Evolutionary conservation across 75 land plant genomes (phyloP), one percentile per base, ranked within the genome.

Genomic region (Selaginella tamariscina): DNA sequence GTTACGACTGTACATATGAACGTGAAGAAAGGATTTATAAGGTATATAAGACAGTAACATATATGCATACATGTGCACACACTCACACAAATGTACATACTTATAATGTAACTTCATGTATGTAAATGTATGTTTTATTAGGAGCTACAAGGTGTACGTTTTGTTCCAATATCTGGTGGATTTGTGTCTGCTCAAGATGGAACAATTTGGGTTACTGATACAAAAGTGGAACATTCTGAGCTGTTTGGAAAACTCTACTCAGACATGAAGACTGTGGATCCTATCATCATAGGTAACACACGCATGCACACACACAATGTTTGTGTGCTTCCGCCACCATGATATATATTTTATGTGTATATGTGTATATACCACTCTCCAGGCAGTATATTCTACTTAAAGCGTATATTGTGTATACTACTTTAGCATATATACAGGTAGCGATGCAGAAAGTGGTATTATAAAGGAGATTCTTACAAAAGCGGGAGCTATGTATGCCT

Each of bases 81-180:
- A n/a, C n/a, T n/a, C n/a, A n/a, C n/a, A n/a, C n/a, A n/a, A n/a
- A n/a, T n/a, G n/a, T n/a, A n/a, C n/a, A n/a, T n/a, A n/a, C n/a
- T n/a, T n/a, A n/a, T n/a, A n/a, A n/a, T n/a, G n/a, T n/a, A n/a
- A n/a, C n/a, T n/a, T n/a, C n/a, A n/a, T n/a, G n/a, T n/a, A n/a
- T n/a, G n/a, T n/a, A n/a, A n/a, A n/a, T n/a, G n/a, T n/a, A n/a
- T n/a, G n/a, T n/a, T n/a, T n/a, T n/a, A n/a, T 55, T 11, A 55
- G 26, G 70, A 54, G 21, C 24, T 70, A 22, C 27, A 30, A 56
- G 31, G 66, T 32, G 32, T 87, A 55, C 80, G 79, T 31, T 83
- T 93, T 59, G 82, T 93, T 75, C 98, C 98, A 30, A 77, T 93
- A 29, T 78, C 85, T 27, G 96, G 96, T 30, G 77, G 80, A 27